A percentile compares a stretch with the other conserved stretches of the same genome.
Conservation (phyloP, 2,329 filamentous ascomycete genomes). For the Ambrosiella xylebori region DNA sequence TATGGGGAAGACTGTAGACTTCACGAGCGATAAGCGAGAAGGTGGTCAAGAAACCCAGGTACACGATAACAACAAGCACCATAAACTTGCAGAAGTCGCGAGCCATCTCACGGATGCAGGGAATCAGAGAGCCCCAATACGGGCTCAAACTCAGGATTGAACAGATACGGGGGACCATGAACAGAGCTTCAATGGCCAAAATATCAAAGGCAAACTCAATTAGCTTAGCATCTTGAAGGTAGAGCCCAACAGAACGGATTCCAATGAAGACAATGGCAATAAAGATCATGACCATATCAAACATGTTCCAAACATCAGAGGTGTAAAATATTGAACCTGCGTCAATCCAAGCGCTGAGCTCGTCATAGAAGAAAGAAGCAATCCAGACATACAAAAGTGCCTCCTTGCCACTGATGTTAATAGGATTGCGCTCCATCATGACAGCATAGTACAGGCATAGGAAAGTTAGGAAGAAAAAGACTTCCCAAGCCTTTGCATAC, state of each 20-base stretch:
- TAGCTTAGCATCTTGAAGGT: constrained; percentile 38
- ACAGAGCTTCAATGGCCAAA: constrained; percentile 72
- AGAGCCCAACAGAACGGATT: constrained; percentile 51
- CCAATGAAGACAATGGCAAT: constrained; percentile 56
- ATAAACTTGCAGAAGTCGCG: constrained; percentile 81
- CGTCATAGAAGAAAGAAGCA: constrained; percentile 73
- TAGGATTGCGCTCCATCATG: constrained; percentile 52
- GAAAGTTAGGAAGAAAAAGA: constrained; percentile 62
- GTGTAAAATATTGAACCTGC: constrained; percentile 76
- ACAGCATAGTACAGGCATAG: constrained; percentile 75
- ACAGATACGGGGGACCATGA: constrained; percentile 77
- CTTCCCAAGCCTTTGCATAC: constrained; percentile 73
- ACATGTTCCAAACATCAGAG: constrained; percentile 66
- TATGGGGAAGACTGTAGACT: constrained; percentile 43
- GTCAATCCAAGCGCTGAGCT: constrained; percentile 68
- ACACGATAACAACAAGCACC: constrained; percentile 64
- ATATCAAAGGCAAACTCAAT: constrained; percentile 75
- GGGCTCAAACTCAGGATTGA: constrained; percentile 74
- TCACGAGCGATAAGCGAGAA: constrained; percentile 64
- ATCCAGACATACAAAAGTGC: constrained; percentile 70
- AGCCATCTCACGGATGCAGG: constrained; percentile 84
- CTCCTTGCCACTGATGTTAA: constrained; percentile 50
- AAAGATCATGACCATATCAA: constrained; percentile 56
- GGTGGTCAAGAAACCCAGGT: constrained; percentile 77
- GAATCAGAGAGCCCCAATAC: constrained; percentile 80